Evolutionary conservation across 306 rosid genomes (phyloP).

Genomic region (Quercus rubra): DNA sequence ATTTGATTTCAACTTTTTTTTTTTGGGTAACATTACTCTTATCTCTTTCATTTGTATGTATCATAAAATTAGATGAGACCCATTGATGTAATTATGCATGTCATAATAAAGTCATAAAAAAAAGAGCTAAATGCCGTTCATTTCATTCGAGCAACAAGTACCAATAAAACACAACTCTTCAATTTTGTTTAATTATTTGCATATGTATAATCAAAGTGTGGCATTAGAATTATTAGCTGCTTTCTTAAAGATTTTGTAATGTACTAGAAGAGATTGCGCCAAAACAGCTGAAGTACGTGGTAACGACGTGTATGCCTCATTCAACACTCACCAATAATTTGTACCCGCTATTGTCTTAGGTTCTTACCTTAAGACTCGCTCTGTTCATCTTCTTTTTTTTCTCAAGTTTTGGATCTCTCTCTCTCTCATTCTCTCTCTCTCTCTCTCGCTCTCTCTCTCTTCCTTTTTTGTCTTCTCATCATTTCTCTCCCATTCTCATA

Average conservation of each 20-base stretch:
- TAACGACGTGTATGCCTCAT: background rate
- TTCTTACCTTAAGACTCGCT: background rate
- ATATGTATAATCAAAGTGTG: too few species aligned
- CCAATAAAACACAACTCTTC: too few species aligned
- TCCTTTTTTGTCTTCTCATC: background rate
- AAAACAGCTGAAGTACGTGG: background rate
- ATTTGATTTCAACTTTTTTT: background rate
- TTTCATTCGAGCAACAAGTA: too few species aligned
- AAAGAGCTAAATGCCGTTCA: too few species aligned
- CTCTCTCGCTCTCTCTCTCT: background rate
- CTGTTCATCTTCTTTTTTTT: background rate
- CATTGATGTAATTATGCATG: too few species aligned
- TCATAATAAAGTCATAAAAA: too few species aligned
- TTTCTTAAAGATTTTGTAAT: too few species aligned
- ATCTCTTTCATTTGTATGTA: background rate
- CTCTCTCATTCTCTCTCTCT: background rate
- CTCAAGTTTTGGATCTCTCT: background rate
- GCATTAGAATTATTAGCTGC: too few species aligned
- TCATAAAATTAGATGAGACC: background rate
- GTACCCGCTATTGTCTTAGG: constrained; percentile 6
- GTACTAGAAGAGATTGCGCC: background rate
- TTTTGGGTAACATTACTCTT: background rate
- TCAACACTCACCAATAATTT: background rate
- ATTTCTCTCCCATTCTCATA: background rate
- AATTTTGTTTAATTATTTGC: too few species aligned